Evolutionary conservation across 305 asterid species (phyloP).

Genomic region (Fraxinus angustifolia): DNA sequence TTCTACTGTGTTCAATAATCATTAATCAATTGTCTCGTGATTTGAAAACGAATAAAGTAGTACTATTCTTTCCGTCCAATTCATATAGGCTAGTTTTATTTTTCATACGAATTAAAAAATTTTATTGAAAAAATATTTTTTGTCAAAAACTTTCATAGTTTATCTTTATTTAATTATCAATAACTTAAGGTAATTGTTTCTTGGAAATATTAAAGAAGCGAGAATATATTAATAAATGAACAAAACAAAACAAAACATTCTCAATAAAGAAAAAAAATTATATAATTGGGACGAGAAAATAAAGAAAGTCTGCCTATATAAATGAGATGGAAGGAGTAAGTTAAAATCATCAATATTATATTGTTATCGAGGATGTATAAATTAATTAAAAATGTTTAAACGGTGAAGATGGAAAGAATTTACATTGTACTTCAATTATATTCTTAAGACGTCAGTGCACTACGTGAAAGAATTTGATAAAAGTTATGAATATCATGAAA

Average conservation of each 20-base stretch:
- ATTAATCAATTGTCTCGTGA: neutral
- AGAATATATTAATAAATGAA: no score
- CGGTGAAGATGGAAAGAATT: neutral
- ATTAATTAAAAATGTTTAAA: neutral
- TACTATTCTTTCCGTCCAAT: neutral
- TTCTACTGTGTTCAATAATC: neutral
- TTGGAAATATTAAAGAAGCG: no score
- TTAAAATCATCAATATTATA: no score
- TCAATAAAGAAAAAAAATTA: no score
- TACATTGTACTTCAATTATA: neutral
- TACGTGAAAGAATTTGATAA: neutral
- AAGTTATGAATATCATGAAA: no score
- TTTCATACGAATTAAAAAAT: no score
- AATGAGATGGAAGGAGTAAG: no score
- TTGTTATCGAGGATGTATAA: neutral
- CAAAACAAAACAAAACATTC: no score
- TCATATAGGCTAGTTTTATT: no score
- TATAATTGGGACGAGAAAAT: no score
- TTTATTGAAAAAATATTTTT: neutral
- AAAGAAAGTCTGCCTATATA: no score
- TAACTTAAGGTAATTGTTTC: no score
- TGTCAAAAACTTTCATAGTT: neutral
- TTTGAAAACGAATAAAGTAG: neutral
- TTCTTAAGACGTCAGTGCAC: neutral
- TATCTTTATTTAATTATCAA: neutral